phyloP scores from a whole-genome alignment of 2,329 filamentous ascomycete genomes.

The Dactylellina leptospora region DNA sequence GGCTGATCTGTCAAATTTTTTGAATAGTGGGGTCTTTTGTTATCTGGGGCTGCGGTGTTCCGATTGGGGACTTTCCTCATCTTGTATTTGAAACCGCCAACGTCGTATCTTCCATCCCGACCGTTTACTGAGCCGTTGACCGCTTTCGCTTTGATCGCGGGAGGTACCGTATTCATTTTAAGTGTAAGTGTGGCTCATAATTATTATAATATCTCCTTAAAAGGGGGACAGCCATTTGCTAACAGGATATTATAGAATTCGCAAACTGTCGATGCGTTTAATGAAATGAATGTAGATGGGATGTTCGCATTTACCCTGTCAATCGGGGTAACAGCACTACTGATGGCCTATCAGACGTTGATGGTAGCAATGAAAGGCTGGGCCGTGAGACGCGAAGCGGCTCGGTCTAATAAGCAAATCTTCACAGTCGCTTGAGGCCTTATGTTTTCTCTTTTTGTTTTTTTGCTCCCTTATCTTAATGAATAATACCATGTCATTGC shows the following conservation, averaged over 20 bases:
- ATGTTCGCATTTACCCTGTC: conserved; percentile 94
- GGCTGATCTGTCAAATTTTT: conserved; percentile 25
- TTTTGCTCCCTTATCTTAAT: no score
- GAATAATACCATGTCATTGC: neutral
- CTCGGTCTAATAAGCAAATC: conserved; percentile 37
- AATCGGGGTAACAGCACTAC: conserved; percentile 80
- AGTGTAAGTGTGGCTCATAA: conserved; percentile 70
- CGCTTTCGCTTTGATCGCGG: conserved; percentile 84
- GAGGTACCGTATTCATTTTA: conserved; percentile 90
- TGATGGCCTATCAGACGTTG: conserved; percentile 85
- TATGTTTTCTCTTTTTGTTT: neutral
- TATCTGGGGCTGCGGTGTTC: conserved; percentile 81
- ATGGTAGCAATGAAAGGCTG: conserved; percentile 87
- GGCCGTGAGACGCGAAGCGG: conserved; percentile 67
- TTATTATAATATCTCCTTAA: neutral
- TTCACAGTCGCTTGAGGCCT: conserved; percentile 37
- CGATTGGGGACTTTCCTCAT: conserved; percentile 81
- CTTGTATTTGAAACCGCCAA: conserved; percentile 80
- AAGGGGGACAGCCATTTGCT: neutral
- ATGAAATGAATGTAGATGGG: conserved; percentile 79
- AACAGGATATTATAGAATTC: conserved; percentile 66
- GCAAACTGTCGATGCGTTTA: conserved; percentile 70
- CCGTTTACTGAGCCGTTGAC: conserved; percentile 90
- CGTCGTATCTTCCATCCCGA: conserved; percentile 79
- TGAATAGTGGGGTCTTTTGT: conserved; percentile 80